A percentile compares a stretch with the other conserved stretches of the same genome.
Evolutionary conservation across 345 rosid genomes (phyloP).

Genomic region (Aquilaria yunnanensis): DNA sequence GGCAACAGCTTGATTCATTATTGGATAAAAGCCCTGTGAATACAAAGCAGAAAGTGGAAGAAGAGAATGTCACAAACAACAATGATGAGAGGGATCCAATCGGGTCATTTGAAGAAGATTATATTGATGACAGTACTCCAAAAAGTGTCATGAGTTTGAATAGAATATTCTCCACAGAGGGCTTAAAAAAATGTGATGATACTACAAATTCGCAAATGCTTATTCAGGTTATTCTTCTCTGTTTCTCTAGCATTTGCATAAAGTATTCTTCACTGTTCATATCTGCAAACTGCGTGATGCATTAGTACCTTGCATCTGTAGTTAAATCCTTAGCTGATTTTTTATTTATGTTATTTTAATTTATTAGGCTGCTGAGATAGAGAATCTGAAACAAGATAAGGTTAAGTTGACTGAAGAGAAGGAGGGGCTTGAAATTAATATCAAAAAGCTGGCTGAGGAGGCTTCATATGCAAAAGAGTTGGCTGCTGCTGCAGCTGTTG

Average conservation of each 20-base stretch:
- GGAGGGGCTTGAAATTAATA: conserved; percentile 47
- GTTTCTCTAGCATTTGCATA: conserved; percentile 6
- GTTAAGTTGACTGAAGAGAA: conserved; percentile 41
- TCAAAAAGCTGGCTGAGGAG: conserved; percentile 54
- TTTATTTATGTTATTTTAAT: conserved; percentile 3
- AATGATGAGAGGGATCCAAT: conserved; percentile 16
- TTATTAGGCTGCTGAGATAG: conserved; percentile 49
- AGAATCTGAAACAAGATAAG: conserved; percentile 50
- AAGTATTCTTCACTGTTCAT: conserved; percentile 8
- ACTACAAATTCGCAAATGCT: conserved; percentile 38
- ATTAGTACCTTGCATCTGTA: neutral
- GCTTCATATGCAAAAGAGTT: conserved; percentile 69
- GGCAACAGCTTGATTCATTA: conserved; percentile 41
- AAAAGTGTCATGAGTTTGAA: conserved; percentile 54
- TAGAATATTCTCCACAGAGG: conserved; percentile 62
- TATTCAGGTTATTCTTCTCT: conserved; percentile 30
- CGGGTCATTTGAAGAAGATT: conserved; percentile 32
- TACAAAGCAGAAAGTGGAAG: conserved; percentile 28
- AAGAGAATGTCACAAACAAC: conserved; percentile 11
- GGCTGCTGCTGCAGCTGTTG: conserved; percentile 68
- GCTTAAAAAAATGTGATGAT: conserved; percentile 37
- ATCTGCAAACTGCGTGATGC: neutral
- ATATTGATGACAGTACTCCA: conserved; percentile 44
- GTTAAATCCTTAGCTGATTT: neutral
- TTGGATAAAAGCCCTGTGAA: conserved; percentile 20